phyloP scores from a whole-genome alignment of 2,329 filamentous ascomycete genomes.

The Ceratocystis lukuohia region DNA sequence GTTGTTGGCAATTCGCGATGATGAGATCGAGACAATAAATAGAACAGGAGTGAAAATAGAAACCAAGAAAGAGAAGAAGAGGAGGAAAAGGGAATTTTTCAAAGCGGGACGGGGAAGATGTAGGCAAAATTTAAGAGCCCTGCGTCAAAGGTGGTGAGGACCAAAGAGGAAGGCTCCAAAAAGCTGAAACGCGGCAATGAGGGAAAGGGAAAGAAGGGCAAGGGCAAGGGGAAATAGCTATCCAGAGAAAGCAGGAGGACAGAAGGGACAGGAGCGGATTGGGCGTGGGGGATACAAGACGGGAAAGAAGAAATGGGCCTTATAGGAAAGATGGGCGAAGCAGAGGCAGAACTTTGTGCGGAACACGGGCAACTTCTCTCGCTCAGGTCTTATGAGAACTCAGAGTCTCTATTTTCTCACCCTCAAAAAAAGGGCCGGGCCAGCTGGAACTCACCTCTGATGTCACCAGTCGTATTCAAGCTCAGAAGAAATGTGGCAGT shows the following conservation, averaged over 20 bases:
- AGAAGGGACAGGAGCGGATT: constrained; percentile 10
- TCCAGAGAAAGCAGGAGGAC: not conserved
- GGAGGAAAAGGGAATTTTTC: not conserved
- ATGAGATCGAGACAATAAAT: not conserved
- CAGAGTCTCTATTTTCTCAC: not conserved
- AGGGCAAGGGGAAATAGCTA: not conserved
- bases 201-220: not conserved
- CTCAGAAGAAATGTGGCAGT: not conserved
- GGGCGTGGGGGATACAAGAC: not conserved
- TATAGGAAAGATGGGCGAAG: not conserved
- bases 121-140: not conserved
- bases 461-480: not conserved
- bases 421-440: not conserved
- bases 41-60: constrained; percentile 7
- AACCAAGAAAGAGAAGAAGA: not conserved
- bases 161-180: constrained; percentile 6
- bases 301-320: constrained; percentile 7
- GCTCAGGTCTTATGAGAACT: not conserved
- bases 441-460: not conserved
- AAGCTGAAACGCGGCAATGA: constrained; percentile 11
- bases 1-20: not conserved
- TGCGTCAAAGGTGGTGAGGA: constrained; percentile 2
- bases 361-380: not conserved
- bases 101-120: not conserved
- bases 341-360: not conserved